Base-by-base conservation (phyloP, 495 filamentous ascomycete genomes). In the Hypomontagnella submonticulosa region DNA sequence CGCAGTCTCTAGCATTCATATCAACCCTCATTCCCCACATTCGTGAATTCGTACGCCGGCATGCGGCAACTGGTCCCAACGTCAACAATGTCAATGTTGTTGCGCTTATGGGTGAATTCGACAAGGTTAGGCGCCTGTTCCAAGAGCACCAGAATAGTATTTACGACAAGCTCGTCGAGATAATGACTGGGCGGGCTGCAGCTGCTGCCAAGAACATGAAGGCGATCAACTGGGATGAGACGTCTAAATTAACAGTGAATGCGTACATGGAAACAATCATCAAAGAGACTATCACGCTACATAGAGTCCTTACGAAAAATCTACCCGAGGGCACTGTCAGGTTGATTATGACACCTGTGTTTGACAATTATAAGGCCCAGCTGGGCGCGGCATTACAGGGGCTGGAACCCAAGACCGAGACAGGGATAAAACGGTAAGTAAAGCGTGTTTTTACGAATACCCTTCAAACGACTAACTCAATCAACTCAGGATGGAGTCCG, bases 81-180 rank as follows among this genome's bases (percentile, higher is more conserved):
- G 77, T 82, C 54, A 82, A 81, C 75, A 79, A 81, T 64, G 46
- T 71, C 30, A 63, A 72, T 15, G 76, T 80, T 11, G 77, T 81
- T 1, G 53, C 47, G 15, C 72, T 93, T 23, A 90, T 96, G 81
- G 88, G 85, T 33, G 95, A 98, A 69, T 98, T 97, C 62, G 95
- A 98, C 76, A 97, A 93, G 80, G 88, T 97, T 53, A 89, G 90
- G 64, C 85, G 95, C 36, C 81, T 91, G 5, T 94, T 89, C 67
- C 92, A 96, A 69, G 95, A 99, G 69, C 95, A 98, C 73, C 95
- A 97, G 71, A 87, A 86, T 32, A 92, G 87, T 62, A 98, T 98
- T 56, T 92, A 96, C 70, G 92, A 97, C 52, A 99, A 99, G 72
- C 80, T 99, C 0, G 90, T 97, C 12, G 93, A 97, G 57, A 98